Evolutionary conservation across 192 early-diverging fungal species (phyloP).

Genomic region (Backusella psychrophila): DNA sequence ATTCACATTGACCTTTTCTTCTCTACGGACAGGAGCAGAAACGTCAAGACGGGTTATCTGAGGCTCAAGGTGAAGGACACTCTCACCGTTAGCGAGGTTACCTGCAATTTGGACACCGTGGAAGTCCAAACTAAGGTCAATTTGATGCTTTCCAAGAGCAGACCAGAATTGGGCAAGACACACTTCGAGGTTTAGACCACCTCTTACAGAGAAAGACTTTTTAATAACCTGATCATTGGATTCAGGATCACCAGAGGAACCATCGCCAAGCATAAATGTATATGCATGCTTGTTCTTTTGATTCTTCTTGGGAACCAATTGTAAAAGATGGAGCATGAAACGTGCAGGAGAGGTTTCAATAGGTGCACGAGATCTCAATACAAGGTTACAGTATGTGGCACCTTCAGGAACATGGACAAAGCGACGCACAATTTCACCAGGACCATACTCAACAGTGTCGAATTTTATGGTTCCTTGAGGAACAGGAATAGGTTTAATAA

Average conservation of each 20-base stretch:
- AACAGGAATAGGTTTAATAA: constrained; percentile 67
- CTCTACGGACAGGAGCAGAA: constrained; percentile 63
- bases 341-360: constrained; percentile 51
- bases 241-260: constrained; percentile 59
- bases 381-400: constrained; percentile 73
- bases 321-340: constrained; percentile 71
- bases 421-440: constrained; percentile 76
- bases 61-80: constrained; percentile 38
- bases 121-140: constrained; percentile 76
- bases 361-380: constrained; percentile 32
- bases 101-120: constrained; percentile 65
- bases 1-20: constrained; percentile 60
- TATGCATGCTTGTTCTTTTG: constrained; percentile 58
- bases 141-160: constrained; percentile 61
- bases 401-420: constrained; percentile 82
- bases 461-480: constrained; percentile 48
- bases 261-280: constrained; percentile 53
- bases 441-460: constrained; percentile 58
- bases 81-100: constrained; percentile 39
- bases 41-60: constrained; percentile 74
- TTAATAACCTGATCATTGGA: constrained; percentile 52
- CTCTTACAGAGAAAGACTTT: constrained; percentile 59
- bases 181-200: constrained; percentile 76
- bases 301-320: constrained; percentile 73
- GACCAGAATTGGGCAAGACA: constrained; percentile 90